Percentiles rank a stretch among this genome's conserved stretches.
Evolutionary conservation across 257 asterid species (phyloP).

Genomic region (Osmanthus fragrans): DNA sequence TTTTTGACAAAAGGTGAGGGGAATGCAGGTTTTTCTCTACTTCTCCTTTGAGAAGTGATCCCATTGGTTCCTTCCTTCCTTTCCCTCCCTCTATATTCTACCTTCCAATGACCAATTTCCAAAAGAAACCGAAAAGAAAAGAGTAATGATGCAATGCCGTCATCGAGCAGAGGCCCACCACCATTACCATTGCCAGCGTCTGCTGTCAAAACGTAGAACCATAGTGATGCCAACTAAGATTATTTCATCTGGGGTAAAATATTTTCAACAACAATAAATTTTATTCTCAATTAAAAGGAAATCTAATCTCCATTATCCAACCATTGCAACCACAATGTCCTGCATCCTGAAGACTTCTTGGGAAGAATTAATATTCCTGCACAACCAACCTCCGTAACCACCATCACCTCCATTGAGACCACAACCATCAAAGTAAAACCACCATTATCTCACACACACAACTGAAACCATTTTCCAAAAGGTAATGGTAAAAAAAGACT

Average conservation of each 20-base stretch:
- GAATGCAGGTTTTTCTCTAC: not conserved
- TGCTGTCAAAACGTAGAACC: not conserved
- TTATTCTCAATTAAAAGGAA: not conserved
- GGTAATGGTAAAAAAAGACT: not conserved
- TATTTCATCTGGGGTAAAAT: not conserved
- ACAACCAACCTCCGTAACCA: not conserved
- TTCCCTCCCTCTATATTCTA: not conserved
- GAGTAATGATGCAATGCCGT: not conserved
- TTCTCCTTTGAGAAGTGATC: not conserved
- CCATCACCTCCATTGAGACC: not conserved
- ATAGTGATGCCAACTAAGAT: not conserved
- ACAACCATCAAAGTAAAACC: not conserved
- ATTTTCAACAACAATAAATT: not conserved
- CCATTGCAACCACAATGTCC: not conserved
- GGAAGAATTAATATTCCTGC: not conserved
- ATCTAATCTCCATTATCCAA: not conserved
- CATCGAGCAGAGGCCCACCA: not conserved
- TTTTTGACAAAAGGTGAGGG: not conserved
- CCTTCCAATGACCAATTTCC: not conserved
- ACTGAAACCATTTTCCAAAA: not conserved
- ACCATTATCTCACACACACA: not conserved
- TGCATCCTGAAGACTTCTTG: not conserved
- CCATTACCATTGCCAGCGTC: not conserved
- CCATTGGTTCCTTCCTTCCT: not conserved
- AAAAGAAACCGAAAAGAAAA: not conserved